Conservation (phyloP, 352 stramenopile genomes). For the Globisporangium yorkense region DNA sequence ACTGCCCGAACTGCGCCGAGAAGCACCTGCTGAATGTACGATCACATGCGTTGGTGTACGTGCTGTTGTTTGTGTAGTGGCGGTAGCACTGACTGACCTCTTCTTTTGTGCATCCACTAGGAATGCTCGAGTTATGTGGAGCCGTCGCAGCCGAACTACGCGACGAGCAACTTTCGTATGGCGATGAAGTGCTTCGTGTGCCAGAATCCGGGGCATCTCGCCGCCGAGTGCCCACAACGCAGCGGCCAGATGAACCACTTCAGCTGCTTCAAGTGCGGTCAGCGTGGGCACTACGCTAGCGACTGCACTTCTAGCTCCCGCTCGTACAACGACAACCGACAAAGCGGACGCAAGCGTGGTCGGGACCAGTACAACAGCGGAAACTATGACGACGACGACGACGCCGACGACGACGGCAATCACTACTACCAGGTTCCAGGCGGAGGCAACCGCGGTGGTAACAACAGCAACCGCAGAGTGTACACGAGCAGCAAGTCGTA, state of each 20-base stretch:
- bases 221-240: slow-evolving; percentile 52
- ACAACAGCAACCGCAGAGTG: neutral
- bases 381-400: slow-evolving; percentile 30
- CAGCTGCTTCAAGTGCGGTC: slow-evolving; percentile 48
- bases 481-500: slow-evolving; percentile 7
- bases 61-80: neutral
- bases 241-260: slow-evolving; percentile 36
- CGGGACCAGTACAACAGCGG: slow-evolving; percentile 36
- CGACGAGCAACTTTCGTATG: slow-evolving; percentile 29
- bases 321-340: slow-evolving; percentile 14
- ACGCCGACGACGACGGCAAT: slow-evolving; percentile 25
- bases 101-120: slow-evolving; percentile 1
- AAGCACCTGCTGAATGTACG: slow-evolving; percentile 44
- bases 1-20: slow-evolving; percentile 57
- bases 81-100: neutral
- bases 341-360: slow-evolving; percentile 40
- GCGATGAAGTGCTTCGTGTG: slow-evolving; percentile 75
- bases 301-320: slow-evolving; percentile 27
- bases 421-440: slow-evolving; percentile 26
- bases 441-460: slow-evolving; percentile 8
- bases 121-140: slow-evolving; percentile 40
- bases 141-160: slow-evolving; percentile 35
- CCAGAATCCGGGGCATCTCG: slow-evolving; percentile 62
- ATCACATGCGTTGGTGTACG: neutral
- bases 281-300: slow-evolving; percentile 40